Conservation (phyloP, 306 rosid species). For the Cicer bijugum region DNA sequence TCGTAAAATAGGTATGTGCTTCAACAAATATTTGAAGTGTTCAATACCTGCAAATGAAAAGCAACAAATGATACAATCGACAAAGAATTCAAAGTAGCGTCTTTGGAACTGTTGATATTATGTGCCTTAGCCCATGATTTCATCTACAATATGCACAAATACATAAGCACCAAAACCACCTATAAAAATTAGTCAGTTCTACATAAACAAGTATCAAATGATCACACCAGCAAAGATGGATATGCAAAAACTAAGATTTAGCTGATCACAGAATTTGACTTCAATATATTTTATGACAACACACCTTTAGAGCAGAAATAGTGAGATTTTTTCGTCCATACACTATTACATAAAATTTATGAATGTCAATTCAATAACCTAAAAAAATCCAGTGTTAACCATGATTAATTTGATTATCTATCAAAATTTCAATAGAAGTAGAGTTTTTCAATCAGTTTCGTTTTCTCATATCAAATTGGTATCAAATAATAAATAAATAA, state of each 20-base stretch:
- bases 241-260: slow-evolving; percentile 11
- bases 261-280: slow-evolving; percentile 6
- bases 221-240: slow-evolving; percentile 19
- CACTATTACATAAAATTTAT: background rate
- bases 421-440: slow-evolving; percentile 22
- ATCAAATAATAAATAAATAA: slow-evolving; percentile 26
- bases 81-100: slow-evolving; percentile 54
- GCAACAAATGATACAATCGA: slow-evolving; percentile 53
- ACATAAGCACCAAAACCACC: slow-evolving; percentile 23
- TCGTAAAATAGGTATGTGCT: slow-evolving; percentile 1
- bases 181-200: background rate
- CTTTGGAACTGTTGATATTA: slow-evolving; percentile 56
- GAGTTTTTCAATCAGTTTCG: slow-evolving; percentile 9
- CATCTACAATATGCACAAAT: slow-evolving; percentile 48
- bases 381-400: slow-evolving; percentile 27
- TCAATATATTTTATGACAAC: slow-evolving; percentile 16
- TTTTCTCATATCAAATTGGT: slow-evolving; percentile 35
- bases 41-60: slow-evolving; percentile 59
- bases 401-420: slow-evolving; percentile 29
- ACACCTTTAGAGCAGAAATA: slow-evolving; percentile 30
- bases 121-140: slow-evolving; percentile 59
- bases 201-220: slow-evolving; percentile 17
- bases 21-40: slow-evolving; percentile 32
- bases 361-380: slow-evolving; percentile 14
- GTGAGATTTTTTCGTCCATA: slow-evolving; percentile 2